A percentile compares a stretch with the other conserved stretches of the same genome.
Conservation (phyloP, 106 monocot species). For the Apostasia ramifera region DNA sequence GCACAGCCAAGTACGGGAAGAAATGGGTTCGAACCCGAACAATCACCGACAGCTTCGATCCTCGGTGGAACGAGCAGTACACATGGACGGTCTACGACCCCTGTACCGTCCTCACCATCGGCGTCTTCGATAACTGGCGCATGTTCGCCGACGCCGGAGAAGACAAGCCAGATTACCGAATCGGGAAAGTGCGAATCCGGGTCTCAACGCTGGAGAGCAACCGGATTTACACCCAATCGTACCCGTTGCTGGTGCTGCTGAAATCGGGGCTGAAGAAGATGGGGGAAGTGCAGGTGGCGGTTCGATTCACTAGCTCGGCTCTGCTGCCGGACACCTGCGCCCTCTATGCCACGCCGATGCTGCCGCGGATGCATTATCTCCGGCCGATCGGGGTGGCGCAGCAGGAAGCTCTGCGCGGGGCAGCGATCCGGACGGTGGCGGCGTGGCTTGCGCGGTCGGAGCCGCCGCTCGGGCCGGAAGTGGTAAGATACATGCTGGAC, state of each 20-base stretch:
- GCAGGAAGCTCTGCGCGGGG: constrained; percentile 72
- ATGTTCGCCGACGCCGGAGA: constrained; percentile 63
- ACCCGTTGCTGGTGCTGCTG: constrained; percentile 73
- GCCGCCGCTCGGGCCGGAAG: constrained; percentile 84
- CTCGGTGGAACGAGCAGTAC: constrained; percentile 98
- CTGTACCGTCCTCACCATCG: constrained; percentile 88
- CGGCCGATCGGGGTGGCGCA: constrained; percentile 86
- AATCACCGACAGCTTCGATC: constrained; percentile 84
- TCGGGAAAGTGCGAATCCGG: constrained; percentile 87
- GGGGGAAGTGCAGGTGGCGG: constrained; percentile 89
- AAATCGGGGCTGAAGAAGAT: constrained; percentile 84
- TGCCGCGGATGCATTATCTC: constrained; percentile 93
- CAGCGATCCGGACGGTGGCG: constrained; percentile 65
- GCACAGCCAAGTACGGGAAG: constrained; percentile 96
- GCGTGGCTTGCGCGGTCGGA: constrained; percentile 71
- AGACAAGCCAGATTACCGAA: constrained; percentile 73
- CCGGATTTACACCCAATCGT: constrained; percentile 72
- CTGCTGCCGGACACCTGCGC: constrained; percentile 77
- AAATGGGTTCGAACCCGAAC: constrained; percentile 96
- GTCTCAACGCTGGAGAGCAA: constrained; percentile 93
- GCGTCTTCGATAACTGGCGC: constrained; percentile 94
- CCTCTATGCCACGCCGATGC: constrained; percentile 63
- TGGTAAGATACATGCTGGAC: constrained; percentile 89
- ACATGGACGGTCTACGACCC: constrained; percentile 98
- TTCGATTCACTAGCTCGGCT: constrained; percentile 62